Conservation (phyloP, 116 monocot genomes). For the Posidonia oceanica region DNA sequence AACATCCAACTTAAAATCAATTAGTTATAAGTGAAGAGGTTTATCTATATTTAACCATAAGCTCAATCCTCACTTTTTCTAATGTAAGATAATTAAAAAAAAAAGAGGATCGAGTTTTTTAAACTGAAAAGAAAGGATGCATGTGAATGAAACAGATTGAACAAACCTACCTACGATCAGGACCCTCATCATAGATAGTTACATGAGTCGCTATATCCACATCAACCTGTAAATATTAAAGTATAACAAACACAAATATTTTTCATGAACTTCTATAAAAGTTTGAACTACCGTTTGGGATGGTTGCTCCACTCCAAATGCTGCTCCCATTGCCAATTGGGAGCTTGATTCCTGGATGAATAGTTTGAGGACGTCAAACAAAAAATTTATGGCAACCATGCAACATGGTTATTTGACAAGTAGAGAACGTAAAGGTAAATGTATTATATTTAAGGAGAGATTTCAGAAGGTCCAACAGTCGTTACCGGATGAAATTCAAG, state of each 20-base stretch:
- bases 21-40: too few species aligned
- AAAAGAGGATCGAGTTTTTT: too few species aligned
- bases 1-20: too few species aligned
- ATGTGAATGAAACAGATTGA: not conserved
- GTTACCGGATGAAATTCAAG: constrained; percentile 85
- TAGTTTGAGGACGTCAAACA: constrained; percentile 4
- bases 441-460: not conserved
- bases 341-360: constrained; percentile 63
- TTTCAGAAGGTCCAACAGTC: not conserved
- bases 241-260: constrained; percentile 6
- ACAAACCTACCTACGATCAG: constrained; percentile 52
- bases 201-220: constrained; percentile 92
- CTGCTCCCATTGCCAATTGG: constrained; percentile 83
- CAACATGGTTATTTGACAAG: not conserved
- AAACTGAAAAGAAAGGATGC: too few species aligned
- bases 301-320: constrained; percentile 69
- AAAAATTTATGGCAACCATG: not conserved
- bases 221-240: constrained; percentile 50
- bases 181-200: constrained; percentile 64
- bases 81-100: too few species aligned
- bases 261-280: not conserved
- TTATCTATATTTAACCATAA: too few species aligned
- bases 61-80: too few species aligned
- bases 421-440: not conserved
- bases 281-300: constrained; percentile 13